Evolutionary conservation across 768 basidiomycete genomes (phyloP).

Genomic region (Hygrophoropsis aurantiaca): DNA sequence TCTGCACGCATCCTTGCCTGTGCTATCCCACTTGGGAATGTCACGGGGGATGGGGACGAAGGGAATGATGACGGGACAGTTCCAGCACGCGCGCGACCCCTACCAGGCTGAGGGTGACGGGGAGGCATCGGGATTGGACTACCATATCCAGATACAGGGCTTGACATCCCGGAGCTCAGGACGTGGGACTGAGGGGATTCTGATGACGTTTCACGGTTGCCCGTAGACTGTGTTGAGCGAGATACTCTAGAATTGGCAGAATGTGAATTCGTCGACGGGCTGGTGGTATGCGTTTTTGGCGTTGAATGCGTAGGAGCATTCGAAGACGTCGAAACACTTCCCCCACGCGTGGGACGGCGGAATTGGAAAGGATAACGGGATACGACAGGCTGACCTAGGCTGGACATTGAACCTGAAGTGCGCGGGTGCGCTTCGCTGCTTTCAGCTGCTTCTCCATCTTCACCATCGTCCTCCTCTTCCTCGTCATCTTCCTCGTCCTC

Average conservation of each 20-base stretch:
- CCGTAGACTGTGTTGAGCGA: conserved; percentile 57
- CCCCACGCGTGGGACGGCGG: conserved; percentile 48
- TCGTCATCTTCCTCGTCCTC: conserved; percentile 40
- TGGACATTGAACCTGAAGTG: conserved; percentile 82
- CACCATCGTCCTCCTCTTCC: conserved; percentile 45
- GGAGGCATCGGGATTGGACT: conserved; percentile 50
- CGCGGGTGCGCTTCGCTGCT: conserved; percentile 58
- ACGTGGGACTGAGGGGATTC: conserved; percentile 56
- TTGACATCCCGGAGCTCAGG: conserved; percentile 37
- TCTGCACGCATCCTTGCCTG: conserved; percentile 25
- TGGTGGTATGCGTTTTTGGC: conserved; percentile 34
- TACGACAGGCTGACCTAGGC: conserved; percentile 72
- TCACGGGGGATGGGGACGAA: conserved; percentile 35
- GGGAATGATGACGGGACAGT: conserved; percentile 36
- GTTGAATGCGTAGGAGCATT: conserved; percentile 40
- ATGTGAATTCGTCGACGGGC: conserved; percentile 37
- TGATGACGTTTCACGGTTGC: conserved; percentile 55
- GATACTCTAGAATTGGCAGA: conserved; percentile 40
- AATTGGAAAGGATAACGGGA: conserved; percentile 73
- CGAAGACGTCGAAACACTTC: conserved; percentile 40
- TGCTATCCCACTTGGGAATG: conserved; percentile 24
- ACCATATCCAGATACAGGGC: conserved; percentile 32
- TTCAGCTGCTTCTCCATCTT: conserved; percentile 32
- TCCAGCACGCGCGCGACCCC: conserved; percentile 37
- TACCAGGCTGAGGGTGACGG: conserved; percentile 41